Conservation (phyloP, 208 protist genomes). For the Zelonia costaricensis region DNA sequence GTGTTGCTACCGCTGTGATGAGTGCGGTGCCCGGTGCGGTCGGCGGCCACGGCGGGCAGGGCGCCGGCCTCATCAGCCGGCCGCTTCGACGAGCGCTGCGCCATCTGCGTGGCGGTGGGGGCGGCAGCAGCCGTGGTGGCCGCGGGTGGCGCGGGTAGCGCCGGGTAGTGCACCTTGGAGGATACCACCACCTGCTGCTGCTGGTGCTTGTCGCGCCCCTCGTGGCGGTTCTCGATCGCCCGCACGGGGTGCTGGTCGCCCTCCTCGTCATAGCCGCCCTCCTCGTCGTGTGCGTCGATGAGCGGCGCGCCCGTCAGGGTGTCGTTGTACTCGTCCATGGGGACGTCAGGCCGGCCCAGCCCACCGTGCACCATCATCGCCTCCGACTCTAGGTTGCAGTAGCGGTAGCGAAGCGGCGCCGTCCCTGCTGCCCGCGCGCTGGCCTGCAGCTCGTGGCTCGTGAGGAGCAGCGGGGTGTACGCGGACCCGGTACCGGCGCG, state of each 20-base stretch:
- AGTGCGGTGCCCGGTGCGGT: too few species aligned
- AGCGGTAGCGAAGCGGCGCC: slow-evolving; percentile 13
- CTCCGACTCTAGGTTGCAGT: slow-evolving; percentile 25
- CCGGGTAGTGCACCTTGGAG: background rate
- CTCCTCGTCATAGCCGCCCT: too few species aligned
- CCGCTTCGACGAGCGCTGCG: background rate
- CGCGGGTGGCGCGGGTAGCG: background rate
- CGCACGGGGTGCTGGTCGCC: background rate
- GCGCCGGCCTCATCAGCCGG: background rate
- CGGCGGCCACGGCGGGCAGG: background rate
- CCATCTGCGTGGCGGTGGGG: background rate
- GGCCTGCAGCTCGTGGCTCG: slow-evolving; percentile 14
- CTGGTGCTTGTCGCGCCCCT: too few species aligned
- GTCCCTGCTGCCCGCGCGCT: slow-evolving; percentile 3
- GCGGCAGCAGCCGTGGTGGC: too few species aligned
- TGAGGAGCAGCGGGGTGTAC: slow-evolving; percentile 19
- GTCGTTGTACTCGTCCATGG: slow-evolving; percentile 48
- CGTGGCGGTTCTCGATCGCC: background rate
- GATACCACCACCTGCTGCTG: background rate
- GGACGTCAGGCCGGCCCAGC: slow-evolving; percentile 5
- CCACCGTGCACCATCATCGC: slow-evolving; percentile 29
- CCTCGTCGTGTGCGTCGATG: background rate
- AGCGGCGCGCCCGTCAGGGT: slow-evolving; percentile 26
- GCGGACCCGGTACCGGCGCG: slow-evolving; percentile 6
- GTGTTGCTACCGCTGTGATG: background rate